Evolutionary conservation across 1,284 basidiomycete genomes (phyloP), one percentile per base, ranked within the genome.

Genomic region (Mycosarcoma mackinlayi): DNA sequence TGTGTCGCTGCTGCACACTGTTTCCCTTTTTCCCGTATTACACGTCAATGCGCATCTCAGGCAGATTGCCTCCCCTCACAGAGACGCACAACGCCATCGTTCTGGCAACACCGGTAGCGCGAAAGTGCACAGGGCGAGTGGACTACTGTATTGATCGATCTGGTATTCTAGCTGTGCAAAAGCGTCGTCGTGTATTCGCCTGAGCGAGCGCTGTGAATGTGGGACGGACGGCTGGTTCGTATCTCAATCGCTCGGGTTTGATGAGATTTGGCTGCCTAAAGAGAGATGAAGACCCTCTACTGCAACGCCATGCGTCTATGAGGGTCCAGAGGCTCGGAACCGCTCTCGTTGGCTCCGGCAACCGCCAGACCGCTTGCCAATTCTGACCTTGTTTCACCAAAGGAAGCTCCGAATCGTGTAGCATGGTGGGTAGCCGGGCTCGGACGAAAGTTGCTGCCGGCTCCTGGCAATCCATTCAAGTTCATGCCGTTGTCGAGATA

Each of bases 321-420:
- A 42, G 53, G 38, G 35, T 60, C 52, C 19, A 56, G 21, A 0
- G 37, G 19, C 14, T 52, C 57, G 0, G 24, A 0, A 7, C 41
- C 10, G 1, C 47, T 35, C 10, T 51, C 28, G 35, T 39, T 52
- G 31, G 27, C n/a, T 18, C 56, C 46, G 6, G 56, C 34, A 3
- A 54, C 28, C 2, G 57, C 39, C 8, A 66, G 37, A 14, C 63
- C 63, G 38, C 41, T 60, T 9, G 57, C 46, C 37, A 55, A 3
- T 14, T 55, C 63, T 14, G 63, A 27, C 16, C 56, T 46, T 30
- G 44, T 34, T 14, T 42, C 52, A 14, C 35, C 51, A 13, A 55
- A 56, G 1, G 52, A 18, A 9, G 47, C 3, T 8, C 27, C 48
- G 11, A 52, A 52, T 9, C 56, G 63, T 2, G 46, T 13, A 1